These are phyloP conservation scores for Cercospora citrullina DNA, from an alignment of 2,329 filamentous ascomycete species.

Conservation along the genomic window DNA sequence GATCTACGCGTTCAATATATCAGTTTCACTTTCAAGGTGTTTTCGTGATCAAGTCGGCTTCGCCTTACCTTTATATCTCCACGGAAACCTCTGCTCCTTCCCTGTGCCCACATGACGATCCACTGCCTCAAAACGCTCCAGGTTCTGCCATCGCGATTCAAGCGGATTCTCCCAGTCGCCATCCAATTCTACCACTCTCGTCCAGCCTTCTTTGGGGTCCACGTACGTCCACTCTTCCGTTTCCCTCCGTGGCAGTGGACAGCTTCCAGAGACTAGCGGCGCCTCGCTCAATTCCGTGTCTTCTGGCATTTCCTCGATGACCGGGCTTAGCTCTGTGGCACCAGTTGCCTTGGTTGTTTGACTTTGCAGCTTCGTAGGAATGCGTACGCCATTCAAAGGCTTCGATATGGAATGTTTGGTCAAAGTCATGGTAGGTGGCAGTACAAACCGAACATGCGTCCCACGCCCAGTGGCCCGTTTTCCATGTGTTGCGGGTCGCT, in stretches of 20 bases:
- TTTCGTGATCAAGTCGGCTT: neutral
- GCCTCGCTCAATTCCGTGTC: neutral
- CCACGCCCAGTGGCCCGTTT: neutral
- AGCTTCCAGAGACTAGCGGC: neutral
- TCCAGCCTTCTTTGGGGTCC: neutral
- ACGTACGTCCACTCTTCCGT: neutral
- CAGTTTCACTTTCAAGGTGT: neutral
- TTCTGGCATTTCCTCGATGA: neutral
- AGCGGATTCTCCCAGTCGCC: neutral
- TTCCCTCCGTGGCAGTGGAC: neutral
- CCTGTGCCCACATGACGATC: neutral
- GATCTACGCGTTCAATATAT: neutral
- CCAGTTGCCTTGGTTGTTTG: neutral
- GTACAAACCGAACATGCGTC: neutral
- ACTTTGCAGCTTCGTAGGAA: neutral
- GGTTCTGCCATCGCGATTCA: neutral
- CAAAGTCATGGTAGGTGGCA: neutral
- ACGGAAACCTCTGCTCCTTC: neutral
- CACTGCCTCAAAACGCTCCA: neutral
- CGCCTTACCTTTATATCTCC: neutral
- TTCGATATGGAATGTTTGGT: neutral
- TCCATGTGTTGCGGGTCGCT: neutral
- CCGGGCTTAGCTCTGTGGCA: neutral
- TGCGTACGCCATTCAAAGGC: neutral
- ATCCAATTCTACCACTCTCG: neutral